Base-by-base conservation (phyloP, 1,284 basidiomycete genomes). In the Vanrija sp. region DNA sequence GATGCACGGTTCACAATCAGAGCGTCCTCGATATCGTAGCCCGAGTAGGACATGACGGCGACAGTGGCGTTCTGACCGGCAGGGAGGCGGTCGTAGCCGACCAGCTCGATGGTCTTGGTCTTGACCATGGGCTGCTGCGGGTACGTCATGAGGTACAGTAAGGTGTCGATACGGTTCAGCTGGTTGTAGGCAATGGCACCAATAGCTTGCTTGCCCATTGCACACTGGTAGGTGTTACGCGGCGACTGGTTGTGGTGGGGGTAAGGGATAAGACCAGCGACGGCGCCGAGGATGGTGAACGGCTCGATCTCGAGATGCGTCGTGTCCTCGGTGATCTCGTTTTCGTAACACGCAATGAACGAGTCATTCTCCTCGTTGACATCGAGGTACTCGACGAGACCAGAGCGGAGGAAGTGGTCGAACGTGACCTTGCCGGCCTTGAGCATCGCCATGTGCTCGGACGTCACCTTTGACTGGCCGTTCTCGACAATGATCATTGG, bases 161-260 rank as follows among this genome's bases (percentile, higher is more conserved):
- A 82, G 1, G 96, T 99, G 76, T 99, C 96, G 73, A 99, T 98
- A 45, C 96, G 85, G 73, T 95, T 91, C 61, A 98, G 85, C 75
- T 98, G 96, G 75, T 99, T 99, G 79, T 95, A 97, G 0, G 87
- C 95, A 64, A 98, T 98, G 3, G 93, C 94, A n/a, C 96, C 96
- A 61, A 98, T 98, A 0, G 96, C 96, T 80, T 99, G 96, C 80
- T 99, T 99, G 61, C 96, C 96, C 96, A 98, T 99, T 51, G 96
- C 96, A 72, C 96, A 98, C 80, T 99, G 94, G 73, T 98, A 98
- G 2, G 96, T 98, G 72, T 98, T 98, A 54, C 96, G 86, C 5
- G 97, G 96, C 3, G 94, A 98, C 74, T 99, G 97, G 72, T 99
- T 98, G 78, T 99, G 96, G 73, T 99, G 96, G 0, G 97, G 96